phyloP scores from a whole-genome alignment of 768 basidiomycete species.

The Hysterangium stoloniferum region DNA sequence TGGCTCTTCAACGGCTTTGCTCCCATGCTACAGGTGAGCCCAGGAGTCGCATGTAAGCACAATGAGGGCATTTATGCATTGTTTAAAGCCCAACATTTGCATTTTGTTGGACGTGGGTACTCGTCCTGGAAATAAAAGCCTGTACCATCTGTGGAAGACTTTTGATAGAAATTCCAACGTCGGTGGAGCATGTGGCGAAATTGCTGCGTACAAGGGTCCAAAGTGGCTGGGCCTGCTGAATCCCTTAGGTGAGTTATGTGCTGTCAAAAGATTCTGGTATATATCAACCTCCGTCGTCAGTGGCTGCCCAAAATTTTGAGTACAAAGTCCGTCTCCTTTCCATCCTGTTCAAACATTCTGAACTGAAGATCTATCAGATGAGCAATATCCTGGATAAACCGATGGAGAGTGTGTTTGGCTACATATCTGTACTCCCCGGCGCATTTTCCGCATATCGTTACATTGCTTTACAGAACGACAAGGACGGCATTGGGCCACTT shows the following conservation, averaged over 20 bases:
- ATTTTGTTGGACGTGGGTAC: conserved; percentile 93
- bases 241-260: conserved; percentile 55
- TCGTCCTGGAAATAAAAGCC: conserved; percentile 75
- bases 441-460: conserved; percentile 92
- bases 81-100: conserved; percentile 77
- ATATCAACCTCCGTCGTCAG: conserved; percentile 26
- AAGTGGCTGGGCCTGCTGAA: conserved; percentile 77
- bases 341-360: neutral
- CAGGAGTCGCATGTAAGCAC: neutral
- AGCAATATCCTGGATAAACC: conserved; percentile 89
- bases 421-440: conserved; percentile 93
- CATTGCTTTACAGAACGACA: conserved; percentile 84
- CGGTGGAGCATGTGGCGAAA: conserved; percentile 96
- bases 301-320: conserved; percentile 94
- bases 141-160: conserved; percentile 94
- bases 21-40: conserved; percentile 64
- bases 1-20: conserved; percentile 98
- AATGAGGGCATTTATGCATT: conserved; percentile 12
- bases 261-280: neutral
- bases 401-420: conserved; percentile 86
- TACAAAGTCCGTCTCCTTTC: conserved; percentile 46
- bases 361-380: conserved; percentile 26
- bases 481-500: conserved; percentile 73
- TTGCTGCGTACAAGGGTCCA: conserved; percentile 86
- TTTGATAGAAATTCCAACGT: conserved; percentile 90